Base-by-base conservation (phyloP, 495 filamentous ascomycete species). In the Penicillium antarcticum region DNA sequence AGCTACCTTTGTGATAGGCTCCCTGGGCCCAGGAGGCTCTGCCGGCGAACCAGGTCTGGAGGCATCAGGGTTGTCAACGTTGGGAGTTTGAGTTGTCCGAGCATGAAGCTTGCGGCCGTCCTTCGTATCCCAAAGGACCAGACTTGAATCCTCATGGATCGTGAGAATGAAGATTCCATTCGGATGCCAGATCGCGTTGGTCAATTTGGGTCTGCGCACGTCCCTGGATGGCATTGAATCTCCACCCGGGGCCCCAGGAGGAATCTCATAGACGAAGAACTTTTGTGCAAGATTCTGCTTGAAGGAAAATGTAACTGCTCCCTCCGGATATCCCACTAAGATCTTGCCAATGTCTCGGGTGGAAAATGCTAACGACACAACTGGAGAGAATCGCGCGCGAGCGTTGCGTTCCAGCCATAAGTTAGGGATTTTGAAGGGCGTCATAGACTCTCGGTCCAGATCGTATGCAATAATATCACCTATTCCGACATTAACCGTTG, bases 41-140 rank as follows among this genome's bases (percentile, higher is more conserved):
- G 70, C 55, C 14, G 66, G 60, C 16, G 70, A 64, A 9, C 67
- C 62, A 32, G 69, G 62, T 19, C 70, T 66, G 9, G 68, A 70
- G 31, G 75, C 70, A 18, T 78, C 77, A 11, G 83, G 81, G 33
- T 79, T 73, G 48, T 95, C 78, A 34, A 98, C 68, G 59, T 88
- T 80, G 2, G 78, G 79, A 37, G 86, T 80, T 53, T 87, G 80
- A 18, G 96, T 68, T 4, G 88, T 95, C 55, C 95, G 74, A 10
- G 91, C 91, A 75, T 90, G 81, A 12, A 98, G 73, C 24, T 94
- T 76, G 38, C 90, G 84, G 8, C 91, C 94, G 61, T 97, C 95
- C 56, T 91, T 95, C 2, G 87, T 72, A 73, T 97, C 95, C 95
- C 95, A 98, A 43, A 97, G 83, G 0, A 92, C 94, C 29, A 98